Evolutionary conservation across 2,329 filamentous ascomycete genomes (phyloP), one percentile per base, ranked within the genome.

Genomic region (Polytolypa hystricis): DNA sequence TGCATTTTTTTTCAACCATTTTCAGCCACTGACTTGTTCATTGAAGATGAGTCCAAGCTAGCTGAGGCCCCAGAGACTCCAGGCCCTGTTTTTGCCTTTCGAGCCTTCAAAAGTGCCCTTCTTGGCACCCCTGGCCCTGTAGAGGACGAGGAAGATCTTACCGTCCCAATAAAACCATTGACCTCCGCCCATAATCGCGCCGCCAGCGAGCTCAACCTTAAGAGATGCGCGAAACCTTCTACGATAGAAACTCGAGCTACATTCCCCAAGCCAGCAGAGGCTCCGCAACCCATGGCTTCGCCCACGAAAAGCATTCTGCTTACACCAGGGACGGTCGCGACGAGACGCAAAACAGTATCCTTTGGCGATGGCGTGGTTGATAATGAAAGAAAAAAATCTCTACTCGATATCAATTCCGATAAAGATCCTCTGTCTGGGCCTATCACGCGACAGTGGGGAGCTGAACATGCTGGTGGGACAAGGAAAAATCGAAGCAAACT

Each of bases 31-130:
- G 12, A 37, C 36, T 34, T 23, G 21, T 33, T 33, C 38, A 10
- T 21, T 25, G 25, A 18, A 42, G 40, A 40, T 21, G 37, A 38
- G 14, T 40, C 33, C 14, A 33, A 38, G 15, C 56, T 61, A 39
- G 49, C 69, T 39, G 73, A 77, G 21, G 60, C 69, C 5, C 75
- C 74, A 33, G 72, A 78, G 46, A 81, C 76, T 2, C 77, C 77
- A 6, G 77, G 75, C 31, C 75, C 75, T 31, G 66, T 79, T 15
- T 81, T 81, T 52, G 76, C 76, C 12, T 70, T 78, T 38, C 76
- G 77, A 49, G 77, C 77, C 11, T 77, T 79, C 62, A 69, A 76
- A 56, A 69, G 70, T 55, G 41, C 58, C 28, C 57, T 62, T 40
- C 50, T 69, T 40, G 74, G 78, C 28, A 61, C 70, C 5, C 76